These are phyloP conservation scores for Bipolaris sorokiniana DNA, from an alignment of 2,329 filamentous ascomycete species.

Conservation along the genomic window DNA sequence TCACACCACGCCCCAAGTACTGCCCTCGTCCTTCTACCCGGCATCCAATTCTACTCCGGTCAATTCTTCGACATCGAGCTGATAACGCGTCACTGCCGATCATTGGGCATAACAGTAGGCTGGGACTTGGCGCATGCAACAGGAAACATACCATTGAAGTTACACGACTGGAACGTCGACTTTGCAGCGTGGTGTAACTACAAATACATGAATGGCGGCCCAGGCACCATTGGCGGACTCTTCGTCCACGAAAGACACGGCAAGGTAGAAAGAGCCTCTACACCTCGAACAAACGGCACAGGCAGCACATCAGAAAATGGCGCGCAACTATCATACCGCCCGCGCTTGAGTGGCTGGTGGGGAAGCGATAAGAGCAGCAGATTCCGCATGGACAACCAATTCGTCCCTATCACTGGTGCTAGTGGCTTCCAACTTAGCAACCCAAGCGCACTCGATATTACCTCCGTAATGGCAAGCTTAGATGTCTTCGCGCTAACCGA, in stretches of 20 bases:
- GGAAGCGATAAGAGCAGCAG: constrained; percentile 76
- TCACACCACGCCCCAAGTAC: constrained; percentile 74
- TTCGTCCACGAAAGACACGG: constrained; percentile 82
- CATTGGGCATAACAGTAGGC: constrained; percentile 73
- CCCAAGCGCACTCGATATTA: constrained; percentile 78
- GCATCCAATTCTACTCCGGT: constrained; percentile 90
- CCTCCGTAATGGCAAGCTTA: constrained; percentile 74
- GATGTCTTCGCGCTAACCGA: constrained; percentile 74
- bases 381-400: constrained; percentile 84
- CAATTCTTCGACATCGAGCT: constrained; percentile 82
- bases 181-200: constrained; percentile 94
- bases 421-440: constrained; percentile 86
- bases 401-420: constrained; percentile 78
- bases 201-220: constrained; percentile 90
- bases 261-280: constrained; percentile 51
- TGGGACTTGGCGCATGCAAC: constrained; percentile 90
- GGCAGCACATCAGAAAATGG: constrained; percentile 39
- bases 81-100: constrained; percentile 79
- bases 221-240: constrained; percentile 77
- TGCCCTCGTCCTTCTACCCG: constrained; percentile 80
- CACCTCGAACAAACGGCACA: neutral
- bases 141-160: constrained; percentile 77
- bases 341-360: constrained; percentile 84
- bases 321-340: constrained; percentile 59
- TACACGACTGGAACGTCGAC: constrained; percentile 91